phyloP scores from a whole-genome alignment of 2,329 filamentous ascomycete species.

The Clathrospora elynae region DNA sequence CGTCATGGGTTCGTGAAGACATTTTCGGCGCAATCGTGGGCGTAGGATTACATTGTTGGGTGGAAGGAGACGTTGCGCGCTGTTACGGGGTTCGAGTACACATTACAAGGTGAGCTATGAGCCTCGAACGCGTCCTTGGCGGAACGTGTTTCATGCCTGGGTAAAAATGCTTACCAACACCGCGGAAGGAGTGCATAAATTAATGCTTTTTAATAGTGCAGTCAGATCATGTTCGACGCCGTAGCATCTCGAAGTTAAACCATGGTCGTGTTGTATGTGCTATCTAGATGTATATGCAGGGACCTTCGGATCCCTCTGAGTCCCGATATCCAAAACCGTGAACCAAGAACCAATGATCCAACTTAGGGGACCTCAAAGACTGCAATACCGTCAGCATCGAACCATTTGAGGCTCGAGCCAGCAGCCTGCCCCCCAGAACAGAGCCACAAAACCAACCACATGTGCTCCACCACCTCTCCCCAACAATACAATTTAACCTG shows the following conservation, averaged over 20 bases:
- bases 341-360: not conserved
- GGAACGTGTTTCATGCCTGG: not conserved
- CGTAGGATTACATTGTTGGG: slow-evolving; percentile 21
- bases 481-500: slow-evolving; percentile 74
- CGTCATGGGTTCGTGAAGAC: slow-evolving; percentile 25
- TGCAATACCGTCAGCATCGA: slow-evolving; percentile 64
- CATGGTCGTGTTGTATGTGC: no score
- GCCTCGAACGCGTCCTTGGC: slow-evolving; percentile 13
- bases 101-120: slow-evolving; percentile 18
- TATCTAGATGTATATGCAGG: no score
- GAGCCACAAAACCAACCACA: slow-evolving; percentile 76
- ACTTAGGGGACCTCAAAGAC: slow-evolving; percentile 58
- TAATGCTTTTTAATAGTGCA: no score
- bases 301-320: no score
- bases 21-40: slow-evolving; percentile 21
- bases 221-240: no score
- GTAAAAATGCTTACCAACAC: slow-evolving; percentile 1
- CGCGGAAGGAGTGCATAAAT: no score
- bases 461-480: slow-evolving; percentile 72
- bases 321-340: not conserved
- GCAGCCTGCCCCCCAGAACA: slow-evolving; percentile 69
- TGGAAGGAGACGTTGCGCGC: slow-evolving; percentile 10
- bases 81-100: slow-evolving; percentile 5
- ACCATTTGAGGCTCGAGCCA: slow-evolving; percentile 65
- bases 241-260: no score